phyloP scores from a whole-genome alignment of 176 grass and related monocot species.

The Pontederia paniculata region DNA sequence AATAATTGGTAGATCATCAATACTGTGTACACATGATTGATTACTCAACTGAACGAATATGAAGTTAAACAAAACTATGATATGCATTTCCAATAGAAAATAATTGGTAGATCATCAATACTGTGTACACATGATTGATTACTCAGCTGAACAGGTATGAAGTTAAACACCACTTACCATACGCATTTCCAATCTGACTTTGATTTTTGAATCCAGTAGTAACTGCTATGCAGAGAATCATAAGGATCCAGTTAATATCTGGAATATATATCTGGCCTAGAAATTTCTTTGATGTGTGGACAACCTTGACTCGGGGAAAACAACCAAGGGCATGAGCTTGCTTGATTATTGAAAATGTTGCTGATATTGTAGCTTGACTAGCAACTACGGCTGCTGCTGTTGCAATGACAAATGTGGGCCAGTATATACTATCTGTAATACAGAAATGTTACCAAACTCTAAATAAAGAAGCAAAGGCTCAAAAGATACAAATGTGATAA shows the following conservation, averaged over 20 bases:
- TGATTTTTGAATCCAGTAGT: slow-evolving; percentile 97
- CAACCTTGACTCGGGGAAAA: slow-evolving; percentile 87
- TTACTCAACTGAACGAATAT: too few species aligned
- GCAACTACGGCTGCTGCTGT: slow-evolving; percentile 86
- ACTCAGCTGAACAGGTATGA: neutral
- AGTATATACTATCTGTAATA: slow-evolving; percentile 70
- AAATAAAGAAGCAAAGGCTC: neutral
- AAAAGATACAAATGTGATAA: slow-evolving; percentile 10
- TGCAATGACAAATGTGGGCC: slow-evolving; percentile 85
- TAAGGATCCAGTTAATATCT: slow-evolving; percentile 94
- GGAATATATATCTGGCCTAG: slow-evolving; percentile 99
- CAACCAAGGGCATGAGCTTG: slow-evolving; percentile 86
- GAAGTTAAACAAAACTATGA: too few species aligned
- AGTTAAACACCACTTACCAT: slow-evolving; percentile 40
- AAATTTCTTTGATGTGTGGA: slow-evolving; percentile 97
- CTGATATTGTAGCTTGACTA: slow-evolving; percentile 96
- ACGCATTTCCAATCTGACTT: slow-evolving; percentile 94
- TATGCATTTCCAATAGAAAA: too few species aligned
- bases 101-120: too few species aligned
- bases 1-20: too few species aligned
- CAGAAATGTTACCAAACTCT: slow-evolving; percentile 18
- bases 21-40: too few species aligned
- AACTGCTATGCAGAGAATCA: slow-evolving; percentile 83
- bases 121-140: neutral
- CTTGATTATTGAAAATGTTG: slow-evolving; percentile 97